Percentiles rank a stretch among this genome's conserved stretches.
Evolutionary conservation across 2,329 filamentous ascomycete species (phyloP).

Genomic region (Pseudohalonectria lignicola): DNA sequence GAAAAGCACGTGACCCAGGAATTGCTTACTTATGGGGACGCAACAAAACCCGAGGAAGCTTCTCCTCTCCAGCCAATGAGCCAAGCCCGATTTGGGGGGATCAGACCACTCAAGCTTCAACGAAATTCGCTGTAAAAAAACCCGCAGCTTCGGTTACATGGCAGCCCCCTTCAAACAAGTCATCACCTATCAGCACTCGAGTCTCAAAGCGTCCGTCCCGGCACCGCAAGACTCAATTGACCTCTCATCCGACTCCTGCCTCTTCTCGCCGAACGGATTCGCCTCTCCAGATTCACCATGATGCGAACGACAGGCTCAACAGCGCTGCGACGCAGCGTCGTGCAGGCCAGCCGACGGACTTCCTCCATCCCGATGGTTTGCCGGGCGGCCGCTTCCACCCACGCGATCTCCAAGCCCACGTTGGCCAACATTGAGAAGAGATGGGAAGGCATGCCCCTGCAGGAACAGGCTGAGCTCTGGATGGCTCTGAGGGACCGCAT

Average conservation of each 20-base stretch:
- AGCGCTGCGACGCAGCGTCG: constrained; percentile 37
- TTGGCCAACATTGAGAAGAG: constrained; percentile 98
- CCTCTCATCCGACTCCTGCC: constrained; percentile 8
- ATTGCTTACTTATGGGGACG: too few relatives aligned
- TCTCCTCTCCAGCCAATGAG: background rate
- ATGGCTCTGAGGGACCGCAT: constrained; percentile 97
- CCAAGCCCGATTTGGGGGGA: constrained; percentile 2
- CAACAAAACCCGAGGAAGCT: too few relatives aligned
- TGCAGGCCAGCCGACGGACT: constrained; percentile 25
- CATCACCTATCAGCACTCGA: too few relatives aligned
- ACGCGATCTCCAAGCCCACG: constrained; percentile 96
- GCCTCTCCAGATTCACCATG: constrained; percentile 27
- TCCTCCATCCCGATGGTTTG: constrained; percentile 27
- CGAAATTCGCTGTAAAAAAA: too few relatives aligned
- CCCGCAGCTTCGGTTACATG: too few relatives aligned
- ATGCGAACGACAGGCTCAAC: constrained; percentile 42
- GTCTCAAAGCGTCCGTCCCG: background rate
- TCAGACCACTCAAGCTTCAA: constrained; percentile 6
- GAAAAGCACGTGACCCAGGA: too few relatives aligned
- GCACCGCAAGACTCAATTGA: constrained; percentile 8
- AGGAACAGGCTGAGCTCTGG: constrained; percentile 99
- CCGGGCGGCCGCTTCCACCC: constrained; percentile 53
- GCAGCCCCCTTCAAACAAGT: too few relatives aligned
- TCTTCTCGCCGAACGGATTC: constrained; percentile 1
- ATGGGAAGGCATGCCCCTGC: constrained; percentile 95